Percentiles rank a stretch among this genome's conserved stretches.
phyloP scores from a whole-genome alignment of 306 rosid species.

The Purshia tridentata region DNA sequence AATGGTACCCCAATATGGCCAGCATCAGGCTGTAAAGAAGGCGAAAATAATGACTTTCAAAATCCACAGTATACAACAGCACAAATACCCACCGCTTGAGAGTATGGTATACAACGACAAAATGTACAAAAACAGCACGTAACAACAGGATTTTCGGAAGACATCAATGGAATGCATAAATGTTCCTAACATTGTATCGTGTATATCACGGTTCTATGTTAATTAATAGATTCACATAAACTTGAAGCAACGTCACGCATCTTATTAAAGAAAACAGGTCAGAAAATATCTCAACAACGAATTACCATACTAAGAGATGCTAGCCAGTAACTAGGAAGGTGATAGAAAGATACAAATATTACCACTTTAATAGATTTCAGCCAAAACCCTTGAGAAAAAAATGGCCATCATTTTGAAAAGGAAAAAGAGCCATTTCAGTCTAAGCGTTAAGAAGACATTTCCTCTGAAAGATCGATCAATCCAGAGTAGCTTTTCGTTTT shows the following conservation, averaged over 20 bases:
- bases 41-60: slow-evolving; percentile 20
- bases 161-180: slow-evolving; percentile 11
- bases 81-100: neutral
- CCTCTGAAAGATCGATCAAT: neutral
- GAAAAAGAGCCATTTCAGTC: neutral
- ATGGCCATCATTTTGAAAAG: neutral
- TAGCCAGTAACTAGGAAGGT: neutral
- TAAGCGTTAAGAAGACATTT: neutral
- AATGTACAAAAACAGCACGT: neutral
- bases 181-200: slow-evolving; percentile 15
- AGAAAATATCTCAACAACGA: slow-evolving; percentile 1
- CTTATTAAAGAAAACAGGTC: slow-evolving; percentile 8
- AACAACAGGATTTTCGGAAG: slow-evolving; percentile 6
- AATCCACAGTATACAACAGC: slow-evolving; percentile 19
- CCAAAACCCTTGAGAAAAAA: neutral
- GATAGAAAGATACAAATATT: slow-evolving; percentile 8
- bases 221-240: slow-evolving; percentile 11
- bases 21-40: slow-evolving; percentile 51
- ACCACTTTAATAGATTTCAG: slow-evolving; percentile 2
- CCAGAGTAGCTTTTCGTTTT: too few relatives aligned
- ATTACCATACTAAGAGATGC: slow-evolving; percentile 4
- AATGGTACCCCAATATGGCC: slow-evolving; percentile 48
- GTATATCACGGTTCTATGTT: slow-evolving; percentile 14
- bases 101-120: neutral
- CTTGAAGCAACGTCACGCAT: slow-evolving; percentile 2